Evolutionary conservation across 306 rosid species (phyloP), one percentile per base, ranked within the genome.

Genomic region (Hippophae rhamnoides): DNA sequence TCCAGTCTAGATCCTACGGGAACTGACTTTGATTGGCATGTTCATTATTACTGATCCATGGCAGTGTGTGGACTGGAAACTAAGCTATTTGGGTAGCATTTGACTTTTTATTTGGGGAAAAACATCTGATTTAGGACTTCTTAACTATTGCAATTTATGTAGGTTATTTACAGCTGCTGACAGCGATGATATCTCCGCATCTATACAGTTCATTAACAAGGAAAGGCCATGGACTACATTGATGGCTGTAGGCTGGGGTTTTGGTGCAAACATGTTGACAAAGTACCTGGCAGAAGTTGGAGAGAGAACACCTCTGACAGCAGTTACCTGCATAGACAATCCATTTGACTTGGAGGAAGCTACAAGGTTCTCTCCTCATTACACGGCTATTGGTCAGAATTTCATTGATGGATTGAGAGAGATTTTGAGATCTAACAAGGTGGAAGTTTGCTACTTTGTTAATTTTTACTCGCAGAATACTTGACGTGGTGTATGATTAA

Each of bases 141-240:
- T 78, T 65, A 75, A 60, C 67, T 46, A 70, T 71, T 72, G 57
- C 57, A 72, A 65, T 45, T 78, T 72, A 61, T 92, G 96, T 88
- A 92, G 99, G 95, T 80, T 92, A 76, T 92, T 92, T 85, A 74
- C 96, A 13, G 99, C 96, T 59, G 99, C 96, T 78, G 99, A 92
- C 75, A 92, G 99, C 74, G 94, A 92, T 82, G 95, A 88, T 84
- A 70, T 92, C 86, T 82, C 69, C 88, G 76, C 95, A 69, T 89
- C 93, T 80, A 63, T 82, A 69, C 74, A 69, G 23, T 88, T 78
- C 72, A 76, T 92, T 73, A 80, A 66, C 57, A 75, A 74, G 54
- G 95, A 84, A 52, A 92, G 99, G 77, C 89, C 99, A 0, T 86
- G 93, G 89, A 82, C 90, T 10, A 74, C 95, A 59, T 58, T 88